Conservation (phyloP, 164 flowering plant genomes). For the Aristolochia fimbriata region DNA sequence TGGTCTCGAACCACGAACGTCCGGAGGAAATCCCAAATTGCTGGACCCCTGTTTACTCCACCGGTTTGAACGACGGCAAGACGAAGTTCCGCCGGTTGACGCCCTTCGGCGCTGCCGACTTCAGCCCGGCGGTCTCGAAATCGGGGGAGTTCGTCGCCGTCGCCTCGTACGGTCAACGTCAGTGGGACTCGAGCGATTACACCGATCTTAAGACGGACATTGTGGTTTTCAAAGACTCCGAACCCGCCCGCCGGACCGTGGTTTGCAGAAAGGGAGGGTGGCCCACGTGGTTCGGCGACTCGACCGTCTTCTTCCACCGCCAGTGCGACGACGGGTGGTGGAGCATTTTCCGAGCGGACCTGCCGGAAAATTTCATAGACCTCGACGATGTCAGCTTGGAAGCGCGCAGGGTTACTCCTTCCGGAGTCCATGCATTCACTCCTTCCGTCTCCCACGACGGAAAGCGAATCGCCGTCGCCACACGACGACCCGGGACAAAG, state of each 20-base stretch:
- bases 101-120: constrained; percentile 55
- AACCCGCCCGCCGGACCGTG: constrained; percentile 32
- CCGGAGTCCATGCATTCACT: constrained; percentile 78
- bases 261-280: constrained; percentile 61
- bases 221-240: constrained; percentile 45
- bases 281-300: constrained; percentile 86
- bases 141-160: constrained; percentile 64
- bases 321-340: constrained; percentile 84
- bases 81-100: constrained; percentile 29
- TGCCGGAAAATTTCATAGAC: constrained; percentile 4
- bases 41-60: constrained; percentile 65
- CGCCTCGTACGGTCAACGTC: constrained; percentile 61
- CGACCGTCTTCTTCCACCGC: constrained; percentile 62
- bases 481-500: constrained; percentile 42
- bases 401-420: constrained; percentile 53
- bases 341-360: constrained; percentile 60
- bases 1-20: constrained; percentile 64
- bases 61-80: constrained; percentile 4
- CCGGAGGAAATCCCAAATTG: constrained; percentile 37
- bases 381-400: constrained; percentile 6
- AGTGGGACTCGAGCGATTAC: constrained; percentile 66
- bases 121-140: constrained; percentile 62
- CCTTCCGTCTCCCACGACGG: constrained; percentile 56
- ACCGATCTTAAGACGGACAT: constrained; percentile 59
- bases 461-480: constrained; percentile 55